Base-by-base conservation (phyloP, 164 flowering plant genomes). In the Sextonia rubra region DNA sequence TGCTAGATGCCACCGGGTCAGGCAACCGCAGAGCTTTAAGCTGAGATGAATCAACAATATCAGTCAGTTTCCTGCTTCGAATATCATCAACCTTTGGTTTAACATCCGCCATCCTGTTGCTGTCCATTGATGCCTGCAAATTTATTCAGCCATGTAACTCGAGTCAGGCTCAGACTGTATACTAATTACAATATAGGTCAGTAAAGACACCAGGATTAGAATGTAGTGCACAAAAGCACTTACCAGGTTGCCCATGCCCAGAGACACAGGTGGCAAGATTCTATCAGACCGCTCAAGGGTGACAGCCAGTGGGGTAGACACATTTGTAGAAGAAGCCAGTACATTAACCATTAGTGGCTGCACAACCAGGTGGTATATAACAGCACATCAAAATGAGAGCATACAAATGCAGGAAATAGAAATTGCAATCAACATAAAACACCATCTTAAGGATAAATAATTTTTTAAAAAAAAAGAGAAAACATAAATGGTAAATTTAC, bases 51-150 rank as follows among this genome's bases (percentile, higher is more conserved):
- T 75, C 77, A 62, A 69, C 69, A 48, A 75, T 75, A 69, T 75
- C 77, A 64, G 77, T 69, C 73, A 75, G 32, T 62, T 75, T 75
- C 77, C 77, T 69, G 66, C 68, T 69, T 55, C 64, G 69, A 15
- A 63, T 55, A 61, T 75, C 69, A 24, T 75, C 77, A 49, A 68
- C 56, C 29, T 72, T 68, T 55, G 77, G 77, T 69, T 75, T 75
- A 63, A 75, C 73, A 49, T 75, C 77, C 1, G 61, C 24, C 1
- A 64, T 63, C 60, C 73, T 63, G 55, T 22, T 75, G 73, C 63
- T 75, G 63, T 75, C 77, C 58, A 75, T 64, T 20, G 69, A 15
- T 12, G 63, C 60, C 77, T 75, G 73, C 73, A 63, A 64, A 69
- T 75, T 55, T 52, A 61, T 63, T 72, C 62, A 24, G 12, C 47